phyloP scores from a whole-genome alignment of 148 eudicot species.

The Arbutus unedo region DNA sequence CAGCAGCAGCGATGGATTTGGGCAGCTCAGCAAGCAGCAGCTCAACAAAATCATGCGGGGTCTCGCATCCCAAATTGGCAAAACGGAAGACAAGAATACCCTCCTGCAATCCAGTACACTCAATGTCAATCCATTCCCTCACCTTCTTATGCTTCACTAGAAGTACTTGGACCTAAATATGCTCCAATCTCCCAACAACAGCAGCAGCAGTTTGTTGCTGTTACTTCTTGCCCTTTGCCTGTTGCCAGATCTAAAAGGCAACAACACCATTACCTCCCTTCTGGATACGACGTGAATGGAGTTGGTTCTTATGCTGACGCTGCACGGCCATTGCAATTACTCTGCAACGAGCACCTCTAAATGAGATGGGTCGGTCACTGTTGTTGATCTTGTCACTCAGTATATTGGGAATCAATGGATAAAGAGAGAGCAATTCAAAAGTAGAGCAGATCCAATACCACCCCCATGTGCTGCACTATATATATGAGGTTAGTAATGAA shows the following conservation, averaged over 20 bases:
- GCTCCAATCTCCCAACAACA: slow-evolving; percentile 30
- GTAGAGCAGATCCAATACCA: neutral
- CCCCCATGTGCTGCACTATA: neutral
- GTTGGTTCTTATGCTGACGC: slow-evolving; percentile 29
- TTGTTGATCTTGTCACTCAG: neutral
- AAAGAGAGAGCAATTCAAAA: neutral
- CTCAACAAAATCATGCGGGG: slow-evolving; percentile 33
- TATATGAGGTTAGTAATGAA: neutral
- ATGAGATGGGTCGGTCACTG: neutral
- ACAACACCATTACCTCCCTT: slow-evolving; percentile 22
- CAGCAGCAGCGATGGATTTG: slow-evolving; percentile 39
- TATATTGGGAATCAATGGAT: neutral
- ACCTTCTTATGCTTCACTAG: slow-evolving; percentile 31
- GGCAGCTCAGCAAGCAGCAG: slow-evolving; percentile 35
- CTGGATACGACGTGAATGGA: slow-evolving; percentile 28
- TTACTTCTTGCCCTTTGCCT: slow-evolving; percentile 26
- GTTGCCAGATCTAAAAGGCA: slow-evolving; percentile 30
- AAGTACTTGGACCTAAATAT: slow-evolving; percentile 32
- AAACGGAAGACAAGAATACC: slow-evolving; percentile 34
- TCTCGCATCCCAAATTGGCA: slow-evolving; percentile 44
- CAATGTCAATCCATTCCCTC: slow-evolving; percentile 23
- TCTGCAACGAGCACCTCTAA: slow-evolving; percentile 34
- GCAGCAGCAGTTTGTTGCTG: slow-evolving; percentile 34
- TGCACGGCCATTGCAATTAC: slow-evolving; percentile 40
- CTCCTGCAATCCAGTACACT: slow-evolving; percentile 20